A percentile compares a stretch with the other conserved stretches of the same genome.
These are phyloP conservation scores for Pascua guehoae DNA, from an alignment of 1,284 basidiomycete species.

Conservation along the genomic window DNA sequence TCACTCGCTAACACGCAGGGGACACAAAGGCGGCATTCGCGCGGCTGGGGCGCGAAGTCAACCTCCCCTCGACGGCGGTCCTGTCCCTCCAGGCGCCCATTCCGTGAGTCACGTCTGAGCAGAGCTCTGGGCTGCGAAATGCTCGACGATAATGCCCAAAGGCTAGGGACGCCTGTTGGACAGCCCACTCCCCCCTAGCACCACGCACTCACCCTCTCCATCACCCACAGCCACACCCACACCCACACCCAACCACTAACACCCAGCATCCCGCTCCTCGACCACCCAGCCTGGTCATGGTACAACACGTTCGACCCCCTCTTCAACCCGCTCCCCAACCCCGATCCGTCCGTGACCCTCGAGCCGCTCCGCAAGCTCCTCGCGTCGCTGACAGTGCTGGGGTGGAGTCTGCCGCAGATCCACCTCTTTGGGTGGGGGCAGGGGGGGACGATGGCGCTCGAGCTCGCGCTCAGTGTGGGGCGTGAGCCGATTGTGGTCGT, in stretches of 20 bases:
- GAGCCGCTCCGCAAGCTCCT: slow-evolving; percentile 55
- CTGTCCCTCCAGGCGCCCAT: slow-evolving; percentile 74
- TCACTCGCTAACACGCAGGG: slow-evolving; percentile 31
- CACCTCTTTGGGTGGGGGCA: slow-evolving; percentile 89
- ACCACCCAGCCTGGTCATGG: slow-evolving; percentile 76
- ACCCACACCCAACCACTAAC: too few species aligned
- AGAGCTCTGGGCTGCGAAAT: neutral
- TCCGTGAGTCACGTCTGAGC: slow-evolving; percentile 54
- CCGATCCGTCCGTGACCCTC: slow-evolving; percentile 61
- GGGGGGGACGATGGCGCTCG: slow-evolving; percentile 74
- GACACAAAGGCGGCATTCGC: slow-evolving; percentile 76
- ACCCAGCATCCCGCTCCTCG: slow-evolving; percentile 70
- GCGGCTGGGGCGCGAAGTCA: slow-evolving; percentile 66
- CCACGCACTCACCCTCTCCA: neutral
- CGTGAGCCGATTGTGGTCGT: neutral
- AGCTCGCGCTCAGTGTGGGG: slow-evolving; percentile 55
- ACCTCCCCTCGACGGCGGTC: slow-evolving; percentile 80
- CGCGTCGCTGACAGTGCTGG: slow-evolving; percentile 54
- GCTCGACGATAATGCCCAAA: neutral
- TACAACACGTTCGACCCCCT: slow-evolving; percentile 76
- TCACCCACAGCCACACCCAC: neutral
- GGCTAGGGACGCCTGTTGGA: neutral
- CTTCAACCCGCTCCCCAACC: slow-evolving; percentile 70
- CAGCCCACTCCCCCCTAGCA: neutral
- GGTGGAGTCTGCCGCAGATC: slow-evolving; percentile 65